Evolutionary conservation across 2,329 filamentous ascomycete genomes (phyloP).

Genomic region (Fusarium tjaetaba): DNA sequence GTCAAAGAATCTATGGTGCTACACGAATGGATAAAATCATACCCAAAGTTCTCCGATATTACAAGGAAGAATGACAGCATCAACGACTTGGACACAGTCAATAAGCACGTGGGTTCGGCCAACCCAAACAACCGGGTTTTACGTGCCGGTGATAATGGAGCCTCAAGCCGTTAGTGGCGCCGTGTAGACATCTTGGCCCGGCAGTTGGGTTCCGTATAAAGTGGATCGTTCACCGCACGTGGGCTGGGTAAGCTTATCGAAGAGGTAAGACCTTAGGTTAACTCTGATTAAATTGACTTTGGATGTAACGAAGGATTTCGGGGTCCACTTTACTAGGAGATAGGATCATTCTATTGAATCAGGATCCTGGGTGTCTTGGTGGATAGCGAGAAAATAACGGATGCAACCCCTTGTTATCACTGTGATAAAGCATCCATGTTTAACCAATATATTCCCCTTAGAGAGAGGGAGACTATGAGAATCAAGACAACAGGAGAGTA

Average conservation of each 20-base stretch:
- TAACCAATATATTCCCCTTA: accelerated
- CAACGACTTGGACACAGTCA: not conserved
- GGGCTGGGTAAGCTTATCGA: not conserved
- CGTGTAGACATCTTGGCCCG: not conserved
- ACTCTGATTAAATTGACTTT: accelerated
- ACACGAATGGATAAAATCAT: not conserved
- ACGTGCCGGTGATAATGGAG: not conserved
- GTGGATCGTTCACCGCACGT: not conserved
- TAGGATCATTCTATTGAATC: not conserved
- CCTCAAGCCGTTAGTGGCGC: not conserved
- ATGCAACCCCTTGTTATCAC: accelerated
- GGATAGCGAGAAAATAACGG: not conserved
- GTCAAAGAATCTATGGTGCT: not conserved
- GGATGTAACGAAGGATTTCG: accelerated
- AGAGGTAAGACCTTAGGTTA: not conserved
- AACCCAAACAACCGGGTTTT: not conserved
- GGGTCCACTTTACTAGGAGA: not conserved
- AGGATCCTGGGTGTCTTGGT: not conserved
- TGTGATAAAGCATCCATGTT: too few species aligned
- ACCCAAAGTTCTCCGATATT: not conserved
- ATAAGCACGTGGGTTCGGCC: not conserved
- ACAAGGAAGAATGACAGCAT: accelerated
- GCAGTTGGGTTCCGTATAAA: not conserved
- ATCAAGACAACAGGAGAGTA: accelerated
- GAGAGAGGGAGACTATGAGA: too few species aligned